phyloP scores from a whole-genome alignment of 768 basidiomycete species.

The Leucocoprinus leucothites region DNA sequence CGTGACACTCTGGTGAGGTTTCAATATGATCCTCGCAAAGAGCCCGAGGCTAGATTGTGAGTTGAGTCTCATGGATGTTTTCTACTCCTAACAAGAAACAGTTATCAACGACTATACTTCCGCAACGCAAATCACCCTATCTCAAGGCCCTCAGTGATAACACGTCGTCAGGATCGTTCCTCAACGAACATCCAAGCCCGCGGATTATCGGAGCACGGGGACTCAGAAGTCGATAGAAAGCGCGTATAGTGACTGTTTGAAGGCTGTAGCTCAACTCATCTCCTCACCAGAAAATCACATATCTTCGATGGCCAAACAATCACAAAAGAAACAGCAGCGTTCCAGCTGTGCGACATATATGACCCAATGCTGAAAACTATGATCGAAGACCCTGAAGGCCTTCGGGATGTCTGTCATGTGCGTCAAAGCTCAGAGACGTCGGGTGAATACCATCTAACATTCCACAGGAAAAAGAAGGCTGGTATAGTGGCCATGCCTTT shows the following conservation, averaged over 20 bases:
- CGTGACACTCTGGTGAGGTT: slow-evolving; percentile 84
- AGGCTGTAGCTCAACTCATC: slow-evolving; percentile 11
- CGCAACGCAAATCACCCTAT: slow-evolving; percentile 84
- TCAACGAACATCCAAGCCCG: slow-evolving; percentile 37
- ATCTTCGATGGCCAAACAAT: slow-evolving; percentile 85
- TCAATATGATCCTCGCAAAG: slow-evolving; percentile 85
- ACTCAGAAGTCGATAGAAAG: slow-evolving; percentile 37
- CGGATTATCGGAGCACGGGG: slow-evolving; percentile 33
- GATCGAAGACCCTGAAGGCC: slow-evolving; percentile 70
- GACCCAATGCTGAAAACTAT: slow-evolving; percentile 82
- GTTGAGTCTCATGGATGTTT: slow-evolving; percentile 24
- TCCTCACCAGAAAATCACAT: slow-evolving; percentile 55
- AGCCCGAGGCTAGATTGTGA: slow-evolving; percentile 73
- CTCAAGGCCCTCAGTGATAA: slow-evolving; percentile 70
- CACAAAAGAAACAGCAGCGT: slow-evolving; percentile 85
- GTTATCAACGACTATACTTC: slow-evolving; percentile 91
- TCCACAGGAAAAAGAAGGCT: slow-evolving; percentile 77
- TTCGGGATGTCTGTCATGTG: slow-evolving; percentile 75
- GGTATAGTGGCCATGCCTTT: slow-evolving; percentile 76
- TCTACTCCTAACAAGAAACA: slow-evolving; percentile 26
- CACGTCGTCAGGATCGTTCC: slow-evolving; percentile 59
- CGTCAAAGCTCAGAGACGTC: slow-evolving; percentile 24
- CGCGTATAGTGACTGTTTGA: slow-evolving; percentile 16
- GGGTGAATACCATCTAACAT: not conserved
- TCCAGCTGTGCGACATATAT: slow-evolving; percentile 89